A percentile compares a stretch with the other conserved stretches of the same genome.
Conservation (phyloP, 495 filamentous ascomycete genomes). For the Annulohypoxylon maeteangense region DNA sequence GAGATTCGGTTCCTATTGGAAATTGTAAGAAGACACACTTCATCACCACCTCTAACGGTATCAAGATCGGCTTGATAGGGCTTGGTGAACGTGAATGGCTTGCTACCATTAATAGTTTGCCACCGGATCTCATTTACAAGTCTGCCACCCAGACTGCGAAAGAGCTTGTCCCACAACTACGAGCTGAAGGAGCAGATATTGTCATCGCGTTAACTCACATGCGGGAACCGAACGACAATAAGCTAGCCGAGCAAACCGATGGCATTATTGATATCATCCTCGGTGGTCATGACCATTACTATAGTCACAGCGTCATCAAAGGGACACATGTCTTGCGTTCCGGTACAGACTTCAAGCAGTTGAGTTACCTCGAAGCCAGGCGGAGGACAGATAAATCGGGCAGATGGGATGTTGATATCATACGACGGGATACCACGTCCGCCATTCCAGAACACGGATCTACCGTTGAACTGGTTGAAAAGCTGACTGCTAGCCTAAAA, state of each 20-base stretch:
- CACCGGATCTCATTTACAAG: constrained; percentile 81
- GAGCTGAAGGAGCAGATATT: constrained; percentile 81
- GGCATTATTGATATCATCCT: constrained; percentile 84
- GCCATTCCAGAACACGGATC: constrained; percentile 70
- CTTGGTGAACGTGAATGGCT: constrained; percentile 83
- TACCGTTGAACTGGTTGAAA: constrained; percentile 68
- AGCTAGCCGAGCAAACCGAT: constrained; percentile 74
- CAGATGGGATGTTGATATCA: constrained; percentile 81
- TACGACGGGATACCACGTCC: constrained; percentile 74
- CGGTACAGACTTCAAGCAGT: constrained; percentile 88
- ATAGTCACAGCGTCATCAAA: constrained; percentile 78
- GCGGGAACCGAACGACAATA: constrained; percentile 86
- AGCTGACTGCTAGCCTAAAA: constrained; percentile 74
- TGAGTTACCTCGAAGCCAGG: constrained; percentile 85
- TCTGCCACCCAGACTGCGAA: constrained; percentile 77
- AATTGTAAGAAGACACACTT: constrained; percentile 76
- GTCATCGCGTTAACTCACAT: constrained; percentile 85
- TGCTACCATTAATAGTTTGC: constrained; percentile 85
- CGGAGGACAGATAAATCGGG: constrained; percentile 57
- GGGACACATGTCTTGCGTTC: constrained; percentile 82
- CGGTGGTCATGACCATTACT: constrained; percentile 92
- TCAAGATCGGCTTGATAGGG: constrained; percentile 87
- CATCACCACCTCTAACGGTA: constrained; percentile 79
- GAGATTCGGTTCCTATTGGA: constrained; percentile 72
- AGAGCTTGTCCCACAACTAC: constrained; percentile 73